Evolutionary conservation across 1,139 yeast genomes (phyloP).

Genomic region (Hyphopichia wangnamkhiaoensis): DNA sequence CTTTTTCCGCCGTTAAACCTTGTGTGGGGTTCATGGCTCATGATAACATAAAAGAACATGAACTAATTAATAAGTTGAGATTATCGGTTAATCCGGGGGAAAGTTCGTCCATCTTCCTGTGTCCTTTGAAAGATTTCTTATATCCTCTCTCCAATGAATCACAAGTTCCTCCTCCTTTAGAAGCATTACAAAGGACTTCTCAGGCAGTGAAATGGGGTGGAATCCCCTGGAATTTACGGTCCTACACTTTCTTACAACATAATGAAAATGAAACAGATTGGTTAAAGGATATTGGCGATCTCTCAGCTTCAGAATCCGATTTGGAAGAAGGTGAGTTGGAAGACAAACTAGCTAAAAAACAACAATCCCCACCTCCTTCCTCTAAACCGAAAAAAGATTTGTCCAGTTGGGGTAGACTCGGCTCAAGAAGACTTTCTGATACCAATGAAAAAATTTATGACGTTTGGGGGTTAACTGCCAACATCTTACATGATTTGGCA

Average conservation of each 20-base stretch:
- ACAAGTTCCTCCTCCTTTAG: constrained; percentile 30
- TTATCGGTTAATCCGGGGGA: constrained; percentile 68
- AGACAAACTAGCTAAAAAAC: constrained; percentile 15
- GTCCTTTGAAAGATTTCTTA: constrained; percentile 63
- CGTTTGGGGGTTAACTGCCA: constrained; percentile 93
- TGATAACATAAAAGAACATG: constrained; percentile 18
- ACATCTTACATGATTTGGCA: constrained; percentile 77
- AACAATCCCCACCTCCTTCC: constrained; percentile 13
- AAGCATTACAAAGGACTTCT: constrained; percentile 46
- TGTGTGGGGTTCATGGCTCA: constrained; percentile 64
- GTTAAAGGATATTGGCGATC: constrained; percentile 60
- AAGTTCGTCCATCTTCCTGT: constrained; percentile 64
- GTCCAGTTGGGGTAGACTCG: constrained; percentile 43
- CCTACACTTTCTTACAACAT: constrained; percentile 58
- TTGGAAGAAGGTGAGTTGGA: constrained; percentile 41
- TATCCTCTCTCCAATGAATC: constrained; percentile 34
- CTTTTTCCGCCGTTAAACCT: constrained; percentile 81
- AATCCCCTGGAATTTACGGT: constrained; percentile 62
- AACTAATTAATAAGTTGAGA: constrained; percentile 31
- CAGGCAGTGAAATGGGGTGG: constrained; percentile 65
- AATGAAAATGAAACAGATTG: constrained; percentile 60
- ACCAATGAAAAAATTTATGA: constrained; percentile 55
- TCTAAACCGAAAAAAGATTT: constrained; percentile 13
- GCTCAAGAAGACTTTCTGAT: constrained; percentile 38
- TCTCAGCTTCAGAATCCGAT: constrained; percentile 58